Conservation (phyloP, 169 alveolate species). For the Plasmodium relictum region DNA sequence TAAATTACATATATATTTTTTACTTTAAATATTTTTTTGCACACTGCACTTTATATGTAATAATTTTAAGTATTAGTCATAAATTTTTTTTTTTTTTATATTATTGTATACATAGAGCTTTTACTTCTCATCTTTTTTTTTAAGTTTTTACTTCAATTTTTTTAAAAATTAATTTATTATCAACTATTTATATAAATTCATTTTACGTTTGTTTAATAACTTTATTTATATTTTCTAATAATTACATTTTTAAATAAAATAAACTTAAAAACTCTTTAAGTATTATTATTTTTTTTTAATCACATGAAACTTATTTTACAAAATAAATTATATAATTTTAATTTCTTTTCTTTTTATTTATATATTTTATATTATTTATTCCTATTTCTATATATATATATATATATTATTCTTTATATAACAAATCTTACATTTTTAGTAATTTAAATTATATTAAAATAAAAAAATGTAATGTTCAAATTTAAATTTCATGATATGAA, state of each 20-base stretch:
- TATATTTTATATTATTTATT: too few species aligned
- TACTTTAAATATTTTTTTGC: not conserved
- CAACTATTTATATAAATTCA: slow-evolving; percentile 5
- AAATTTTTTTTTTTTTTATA: too few species aligned
- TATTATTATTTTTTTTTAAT: not conserved
- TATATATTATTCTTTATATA: too few species aligned
- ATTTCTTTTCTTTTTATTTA: not conserved
- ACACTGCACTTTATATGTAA: not conserved
- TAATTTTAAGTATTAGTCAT: too few species aligned
- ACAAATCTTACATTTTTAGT: too few species aligned
- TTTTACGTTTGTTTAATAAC: slow-evolving; percentile 19
- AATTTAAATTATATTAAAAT: too few species aligned
- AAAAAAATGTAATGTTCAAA: too few species aligned
- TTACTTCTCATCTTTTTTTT: slow-evolving; percentile 15
- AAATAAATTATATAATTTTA: not conserved
- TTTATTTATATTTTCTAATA: not conserved
- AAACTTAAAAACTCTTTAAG: not conserved
- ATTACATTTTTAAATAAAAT: slow-evolving; percentile 1
- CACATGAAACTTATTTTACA: slow-evolving; percentile 6
- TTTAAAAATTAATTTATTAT: not conserved
- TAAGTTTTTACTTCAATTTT: slow-evolving; percentile 19
- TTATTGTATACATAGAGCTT: too few species aligned
- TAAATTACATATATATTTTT: slow-evolving; percentile 13
- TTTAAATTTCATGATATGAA: too few species aligned
- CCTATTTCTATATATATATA: too few species aligned